Evolutionary conservation across 2,329 filamentous ascomycete genomes (phyloP).

Genomic region (Sporothrix variecibatus): DNA sequence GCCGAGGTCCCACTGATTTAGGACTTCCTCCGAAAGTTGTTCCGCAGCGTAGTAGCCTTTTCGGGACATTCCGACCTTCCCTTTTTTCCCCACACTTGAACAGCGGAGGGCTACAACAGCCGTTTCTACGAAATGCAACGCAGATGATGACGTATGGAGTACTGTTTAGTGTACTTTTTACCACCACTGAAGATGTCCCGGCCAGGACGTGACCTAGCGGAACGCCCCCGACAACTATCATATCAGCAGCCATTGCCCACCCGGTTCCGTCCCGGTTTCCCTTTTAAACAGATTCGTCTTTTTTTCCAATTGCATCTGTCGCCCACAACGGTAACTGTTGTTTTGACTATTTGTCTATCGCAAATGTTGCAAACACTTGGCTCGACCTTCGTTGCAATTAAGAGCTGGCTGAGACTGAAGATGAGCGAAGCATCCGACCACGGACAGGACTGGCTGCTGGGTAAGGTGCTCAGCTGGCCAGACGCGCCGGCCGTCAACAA

Average conservation of each 20-base stretch:
- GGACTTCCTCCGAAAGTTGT: neutral
- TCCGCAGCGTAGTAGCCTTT: neutral
- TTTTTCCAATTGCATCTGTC: no score
- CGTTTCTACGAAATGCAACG: no score
- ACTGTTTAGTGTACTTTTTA: no score
- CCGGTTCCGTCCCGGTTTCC: neutral
- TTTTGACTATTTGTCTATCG: neutral
- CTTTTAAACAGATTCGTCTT: neutral
- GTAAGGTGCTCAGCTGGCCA: conserved; percentile 1
- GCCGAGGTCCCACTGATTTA: neutral
- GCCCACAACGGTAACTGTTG: no score
- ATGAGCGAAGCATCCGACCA: neutral
- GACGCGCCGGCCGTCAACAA: neutral
- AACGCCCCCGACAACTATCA: no score
- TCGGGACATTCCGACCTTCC: neutral
- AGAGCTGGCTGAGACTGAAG: neutral
- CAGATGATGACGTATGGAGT: no score
- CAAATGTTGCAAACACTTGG: neutral
- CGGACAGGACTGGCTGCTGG: conserved; percentile 5
- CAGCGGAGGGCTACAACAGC: no score
- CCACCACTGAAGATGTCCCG: no score
- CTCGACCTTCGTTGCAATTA: neutral
- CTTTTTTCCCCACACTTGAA: neutral
- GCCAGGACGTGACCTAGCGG: no score
- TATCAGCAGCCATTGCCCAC: no score